These are phyloP conservation scores for Yamadazyma conglobata DNA, from an alignment of 1,139 yeast genomes.

Conservation along the genomic window DNA sequence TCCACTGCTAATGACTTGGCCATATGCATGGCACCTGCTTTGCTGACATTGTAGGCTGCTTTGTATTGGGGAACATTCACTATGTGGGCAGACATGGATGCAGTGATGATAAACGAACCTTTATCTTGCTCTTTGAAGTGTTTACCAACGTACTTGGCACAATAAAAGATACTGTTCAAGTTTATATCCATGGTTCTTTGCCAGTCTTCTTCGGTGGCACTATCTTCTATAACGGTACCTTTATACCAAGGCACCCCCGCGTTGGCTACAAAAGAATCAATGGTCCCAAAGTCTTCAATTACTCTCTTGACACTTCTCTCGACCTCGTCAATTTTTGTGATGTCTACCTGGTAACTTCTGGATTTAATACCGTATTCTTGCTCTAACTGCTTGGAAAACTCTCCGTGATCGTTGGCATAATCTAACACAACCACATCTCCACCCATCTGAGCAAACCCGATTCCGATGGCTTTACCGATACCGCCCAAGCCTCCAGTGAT, in stretches of 20 bases:
- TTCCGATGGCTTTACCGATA: conserved; percentile 75
- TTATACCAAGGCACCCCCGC: conserved; percentile 85
- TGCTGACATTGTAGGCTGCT: conserved; percentile 55
- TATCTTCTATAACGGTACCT: conserved; percentile 61
- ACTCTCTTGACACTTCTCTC: conserved; percentile 51
- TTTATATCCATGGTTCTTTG: conserved; percentile 48
- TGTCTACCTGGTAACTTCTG: conserved; percentile 64
- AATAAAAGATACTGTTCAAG: conserved; percentile 56
- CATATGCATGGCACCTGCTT: conserved; percentile 53
- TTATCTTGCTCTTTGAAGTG: conserved; percentile 44
- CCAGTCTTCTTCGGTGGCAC: conserved; percentile 46
- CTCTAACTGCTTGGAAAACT: conserved; percentile 47
- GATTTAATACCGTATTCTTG: conserved; percentile 57
- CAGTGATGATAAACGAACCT: conserved; percentile 61
- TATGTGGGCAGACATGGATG: conserved; percentile 58
- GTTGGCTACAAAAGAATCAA: conserved; percentile 81
- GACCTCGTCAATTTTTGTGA: conserved; percentile 57
- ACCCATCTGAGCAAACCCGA: conserved; percentile 84
- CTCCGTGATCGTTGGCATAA: conserved; percentile 38
- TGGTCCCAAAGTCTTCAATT: conserved; percentile 61
- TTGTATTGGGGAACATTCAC: conserved; percentile 54
- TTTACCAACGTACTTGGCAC: conserved; percentile 53
- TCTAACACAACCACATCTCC: conserved; percentile 79
- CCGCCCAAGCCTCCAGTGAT: conserved; percentile 84
- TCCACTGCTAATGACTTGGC: conserved; percentile 53